A percentile compares a stretch with the other conserved stretches of the same genome.
These are phyloP conservation scores for Candida adriatica DNA, from an alignment of 805 yeast species.

Conservation along the genomic window DNA sequence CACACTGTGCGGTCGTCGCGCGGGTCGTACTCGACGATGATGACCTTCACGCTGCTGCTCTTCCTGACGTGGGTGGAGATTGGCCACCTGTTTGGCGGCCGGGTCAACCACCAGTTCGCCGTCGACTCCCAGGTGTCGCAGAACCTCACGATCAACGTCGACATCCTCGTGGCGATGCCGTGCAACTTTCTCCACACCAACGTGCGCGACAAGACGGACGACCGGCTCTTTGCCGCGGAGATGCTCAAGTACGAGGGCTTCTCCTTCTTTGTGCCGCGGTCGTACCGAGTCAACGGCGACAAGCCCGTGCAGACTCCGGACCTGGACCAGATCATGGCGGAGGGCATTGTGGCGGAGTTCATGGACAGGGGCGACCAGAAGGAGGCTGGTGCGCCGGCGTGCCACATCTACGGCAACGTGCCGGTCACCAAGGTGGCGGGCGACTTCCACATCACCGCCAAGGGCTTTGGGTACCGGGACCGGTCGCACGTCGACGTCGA, in stretches of 20 bases:
- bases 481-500: slow-evolving; percentile 40
- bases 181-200: slow-evolving; percentile 71
- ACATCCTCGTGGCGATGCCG: slow-evolving; percentile 76
- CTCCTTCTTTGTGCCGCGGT: slow-evolving; percentile 45
- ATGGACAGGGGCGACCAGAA: slow-evolving; percentile 34
- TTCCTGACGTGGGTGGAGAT: slow-evolving; percentile 78
- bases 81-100: slow-evolving; percentile 81
- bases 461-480: slow-evolving; percentile 53
- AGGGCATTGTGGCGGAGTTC: slow-evolving; percentile 61
- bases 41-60: slow-evolving; percentile 54
- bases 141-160: slow-evolving; percentile 65
- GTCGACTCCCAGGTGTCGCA: slow-evolving; percentile 60
- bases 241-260: slow-evolving; percentile 64
- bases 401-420: slow-evolving; percentile 75
- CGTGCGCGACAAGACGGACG: slow-evolving; percentile 72
- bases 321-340: slow-evolving; percentile 58
- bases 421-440: slow-evolving; percentile 86
- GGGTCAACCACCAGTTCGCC: slow-evolving; percentile 65
- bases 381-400: slow-evolving; percentile 58
- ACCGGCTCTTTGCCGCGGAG: slow-evolving; percentile 72
- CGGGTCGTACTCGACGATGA: slow-evolving; percentile 68
- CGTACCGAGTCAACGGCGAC: slow-evolving; percentile 39
- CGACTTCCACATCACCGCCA: slow-evolving; percentile 75
- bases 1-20: slow-evolving; percentile 68
- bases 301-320: slow-evolving; percentile 50